Base-by-base conservation (phyloP, 2,329 filamentous ascomycete genomes). In the Cladosporium cucumerinum region DNA sequence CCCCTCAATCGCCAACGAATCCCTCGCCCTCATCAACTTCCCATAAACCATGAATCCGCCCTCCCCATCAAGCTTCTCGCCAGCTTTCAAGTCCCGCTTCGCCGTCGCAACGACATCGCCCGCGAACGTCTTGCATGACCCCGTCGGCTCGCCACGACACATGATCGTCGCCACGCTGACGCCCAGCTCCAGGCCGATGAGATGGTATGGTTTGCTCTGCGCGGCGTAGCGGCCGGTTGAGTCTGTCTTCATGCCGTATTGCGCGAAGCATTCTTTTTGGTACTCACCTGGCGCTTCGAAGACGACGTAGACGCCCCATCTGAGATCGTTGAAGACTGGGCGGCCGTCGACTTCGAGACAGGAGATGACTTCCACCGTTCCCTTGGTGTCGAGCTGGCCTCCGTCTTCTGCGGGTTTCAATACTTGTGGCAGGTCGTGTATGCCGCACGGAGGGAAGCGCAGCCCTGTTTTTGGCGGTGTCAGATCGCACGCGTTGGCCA, bases 71-170 rank as follows among this genome's bases (percentile, higher is more conserved):
- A 81, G 73, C 71, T 76, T 79, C 71, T 81, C 81, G 48, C 77
- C 79, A 14, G 75, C 75, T 57, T 77, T 74, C n/a, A 82, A 73
- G 64, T 81, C 78, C 11, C 78, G 74, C 72, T 82, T 82, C 26
- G 80, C 79, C 4, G 79, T 81, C 5, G 80, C 80, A 10, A 82
- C 78, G n/a, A 81, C 79, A 66, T 82, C 80, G 26, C 77, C 80
- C 0, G 74, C 72, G 74, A 77, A 81, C 0, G 77, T 79, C 70
- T 77, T 77, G n/a, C 75, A 79, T 67, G 81, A 78, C 5, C 79
- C 79, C 0, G 79, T 81, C 18, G 80, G 79, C 70, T 82, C 79
- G 39, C 78, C 78, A 8, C 80, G 78, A 60, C 77, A 77, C 78
- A 81, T 80, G 69, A 81, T 82, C 32, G 67, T 77, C 6, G 79